Evolutionary conservation across 805 yeast genomes (phyloP), one percentile per base, ranked within the genome.

Genomic region (Starmera dryadoides): DNA sequence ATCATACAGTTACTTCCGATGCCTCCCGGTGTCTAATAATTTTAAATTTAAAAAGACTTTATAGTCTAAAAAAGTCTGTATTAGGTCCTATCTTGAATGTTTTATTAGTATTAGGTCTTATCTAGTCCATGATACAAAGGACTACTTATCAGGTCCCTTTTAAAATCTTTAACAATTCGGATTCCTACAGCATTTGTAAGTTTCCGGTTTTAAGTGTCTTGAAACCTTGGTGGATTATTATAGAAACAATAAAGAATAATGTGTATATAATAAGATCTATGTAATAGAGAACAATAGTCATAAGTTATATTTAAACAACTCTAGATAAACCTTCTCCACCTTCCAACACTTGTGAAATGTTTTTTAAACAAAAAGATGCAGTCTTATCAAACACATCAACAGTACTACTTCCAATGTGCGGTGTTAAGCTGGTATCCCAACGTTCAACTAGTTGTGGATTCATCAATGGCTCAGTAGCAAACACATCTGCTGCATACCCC

Each of bases 321-420:
- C 52, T 47, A 8, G 56, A 49, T 11, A 41, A 40, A 10, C 49
- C 54, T 15, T 45, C 51, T 8, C 34, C 56, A 12, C 57, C 57
- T 11, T 62, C 46, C n/a, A 64, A 38, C 11, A 66, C 67, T 32
- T 58, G 53, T 9, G 58, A 62, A 16, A 75, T 70, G 49, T 73
- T 72, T 22, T 61, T 54, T 59, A 76, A 50, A 2, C 77, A 70
- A 28, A 51, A 50, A 14, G 66, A 59, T 4, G 75, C 69, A 17
- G 75, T 63, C 30, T 60, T 61, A 38, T 68, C 63, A 39, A 61
- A 70, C 41, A 66, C 70, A 39, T 68, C 69, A 28, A 49, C 54
- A 0, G 83, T 77, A 4, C 79, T 69, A 21, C 81, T 76, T 0
- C 81, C 86, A 35, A 77, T 55, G 52, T 79, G 86, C 3, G 86